phyloP scores from a whole-genome alignment of 2,329 filamentous ascomycete species.

The Dactylellina drechsleri region DNA sequence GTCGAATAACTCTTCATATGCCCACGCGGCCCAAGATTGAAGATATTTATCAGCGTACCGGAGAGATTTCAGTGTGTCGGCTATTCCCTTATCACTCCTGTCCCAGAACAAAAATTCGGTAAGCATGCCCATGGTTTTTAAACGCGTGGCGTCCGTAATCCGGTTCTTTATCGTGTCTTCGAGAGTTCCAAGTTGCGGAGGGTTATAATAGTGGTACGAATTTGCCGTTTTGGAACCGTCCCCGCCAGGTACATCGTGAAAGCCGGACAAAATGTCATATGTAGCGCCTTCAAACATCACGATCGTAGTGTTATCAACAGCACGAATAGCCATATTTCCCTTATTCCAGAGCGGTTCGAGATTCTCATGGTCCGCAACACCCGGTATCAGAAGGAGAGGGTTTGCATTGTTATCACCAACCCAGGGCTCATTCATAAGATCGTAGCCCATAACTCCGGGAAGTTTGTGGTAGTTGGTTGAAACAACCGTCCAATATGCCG shows the following conservation, averaged over 20 bases:
- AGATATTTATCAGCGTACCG: constrained; percentile 43
- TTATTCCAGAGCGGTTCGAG: constrained; percentile 53
- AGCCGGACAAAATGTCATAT: constrained; percentile 46
- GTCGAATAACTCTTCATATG: constrained; percentile 51
- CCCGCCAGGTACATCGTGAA: constrained; percentile 50
- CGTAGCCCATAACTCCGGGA: constrained; percentile 51
- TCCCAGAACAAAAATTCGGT: constrained; percentile 52
- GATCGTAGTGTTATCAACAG: constrained; percentile 48
- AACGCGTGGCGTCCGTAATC: constrained; percentile 41
- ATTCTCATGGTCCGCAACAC: constrained; percentile 39
- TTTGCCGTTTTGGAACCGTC: constrained; percentile 52
- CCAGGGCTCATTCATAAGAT: constrained; percentile 55
- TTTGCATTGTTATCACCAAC: constrained; percentile 50
- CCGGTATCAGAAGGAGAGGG: constrained; percentile 47
- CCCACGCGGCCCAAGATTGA: constrained; percentile 51
- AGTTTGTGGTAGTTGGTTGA: constrained; percentile 24
- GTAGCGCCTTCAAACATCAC: constrained; percentile 53
- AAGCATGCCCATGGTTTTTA: constrained; percentile 47
- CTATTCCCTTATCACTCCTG: constrained; percentile 8
- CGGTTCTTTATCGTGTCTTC: constrained; percentile 52
- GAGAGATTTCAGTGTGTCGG: constrained; percentile 18
- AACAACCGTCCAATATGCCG: constrained; percentile 48
- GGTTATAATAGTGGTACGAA: constrained; percentile 53
- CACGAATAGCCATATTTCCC: constrained; percentile 44
- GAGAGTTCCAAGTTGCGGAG: constrained; percentile 42